Percentiles rank a stretch among this genome's conserved stretches.
These are phyloP conservation scores for Calamus simplicifolius DNA, from an alignment of 176 grass and related monocot species.

Conservation along the genomic window DNA sequence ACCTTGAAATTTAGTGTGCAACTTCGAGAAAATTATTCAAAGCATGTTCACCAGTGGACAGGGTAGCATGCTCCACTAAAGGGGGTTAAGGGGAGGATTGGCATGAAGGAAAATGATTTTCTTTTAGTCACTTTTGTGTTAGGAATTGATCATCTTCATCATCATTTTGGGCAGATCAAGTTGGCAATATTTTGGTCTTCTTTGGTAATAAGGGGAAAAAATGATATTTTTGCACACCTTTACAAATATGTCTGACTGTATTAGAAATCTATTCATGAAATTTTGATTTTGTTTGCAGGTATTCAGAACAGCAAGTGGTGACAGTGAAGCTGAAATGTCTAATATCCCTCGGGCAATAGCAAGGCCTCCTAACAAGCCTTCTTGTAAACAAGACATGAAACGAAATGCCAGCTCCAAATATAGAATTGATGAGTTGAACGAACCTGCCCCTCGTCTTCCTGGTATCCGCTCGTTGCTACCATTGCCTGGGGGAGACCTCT, in stretches of 20 bases:
- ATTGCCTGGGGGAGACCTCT: constrained; percentile 73
- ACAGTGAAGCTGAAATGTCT: constrained; percentile 51
- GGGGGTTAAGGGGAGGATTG: too few species aligned
- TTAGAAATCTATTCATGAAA: constrained; percentile 17
- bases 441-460: constrained; percentile 54
- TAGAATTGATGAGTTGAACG: constrained; percentile 79
- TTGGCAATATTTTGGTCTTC: too few species aligned
- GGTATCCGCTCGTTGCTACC: constrained; percentile 84
- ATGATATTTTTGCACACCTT: not conserved
- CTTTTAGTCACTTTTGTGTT: too few species aligned
- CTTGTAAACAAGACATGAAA: constrained; percentile 41
- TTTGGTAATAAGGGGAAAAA: too few species aligned
- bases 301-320: constrained; percentile 63
- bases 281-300: constrained; percentile 39
- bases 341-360: constrained; percentile 38
- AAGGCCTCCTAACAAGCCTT: constrained; percentile 47
- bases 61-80: too few species aligned
- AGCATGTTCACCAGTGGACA: too few species aligned
- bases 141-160: too few species aligned
- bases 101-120: too few species aligned
- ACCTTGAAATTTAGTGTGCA: too few species aligned
- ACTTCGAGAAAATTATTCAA: too few species aligned
- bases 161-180: too few species aligned
- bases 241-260: not conserved
- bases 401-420: constrained; percentile 58